phyloP scores from a whole-genome alignment of 2,329 filamentous ascomycete genomes.

The Botrytis aclada region DNA sequence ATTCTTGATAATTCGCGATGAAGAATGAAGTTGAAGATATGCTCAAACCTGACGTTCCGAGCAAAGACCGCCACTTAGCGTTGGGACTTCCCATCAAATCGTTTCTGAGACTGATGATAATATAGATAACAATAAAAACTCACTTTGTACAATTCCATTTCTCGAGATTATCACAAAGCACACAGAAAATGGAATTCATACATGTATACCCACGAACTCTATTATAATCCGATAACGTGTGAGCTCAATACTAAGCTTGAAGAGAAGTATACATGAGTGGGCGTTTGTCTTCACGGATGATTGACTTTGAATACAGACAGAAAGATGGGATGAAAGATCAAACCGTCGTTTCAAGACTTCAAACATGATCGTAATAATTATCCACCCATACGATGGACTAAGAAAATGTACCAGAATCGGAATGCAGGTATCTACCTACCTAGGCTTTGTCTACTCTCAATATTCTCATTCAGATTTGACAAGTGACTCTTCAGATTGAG shows the following conservation, averaged over 20 bases:
- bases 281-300: neutral
- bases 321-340: neutral
- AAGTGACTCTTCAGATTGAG: neutral
- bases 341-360: neutral
- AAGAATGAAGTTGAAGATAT: neutral
- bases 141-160: neutral
- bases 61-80: neutral
- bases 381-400: neutral
- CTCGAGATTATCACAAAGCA: neutral
- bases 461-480: neutral
- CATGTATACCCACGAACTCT: neutral
- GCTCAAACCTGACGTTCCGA: neutral
- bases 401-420: neutral
- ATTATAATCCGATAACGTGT: neutral
- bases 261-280: neutral
- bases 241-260: neutral
- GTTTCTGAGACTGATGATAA: neutral
- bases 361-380: neutral
- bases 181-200: neutral
- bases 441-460: neutral
- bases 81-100: neutral
- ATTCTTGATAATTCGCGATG: neutral
- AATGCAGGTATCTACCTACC: neutral
- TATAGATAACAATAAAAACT: neutral
- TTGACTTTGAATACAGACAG: neutral